Evolutionary conservation across 441 rosid genomes (phyloP), one percentile per base, ranked within the genome.

Genomic region (Cnidoscolus chayamansa): DNA sequence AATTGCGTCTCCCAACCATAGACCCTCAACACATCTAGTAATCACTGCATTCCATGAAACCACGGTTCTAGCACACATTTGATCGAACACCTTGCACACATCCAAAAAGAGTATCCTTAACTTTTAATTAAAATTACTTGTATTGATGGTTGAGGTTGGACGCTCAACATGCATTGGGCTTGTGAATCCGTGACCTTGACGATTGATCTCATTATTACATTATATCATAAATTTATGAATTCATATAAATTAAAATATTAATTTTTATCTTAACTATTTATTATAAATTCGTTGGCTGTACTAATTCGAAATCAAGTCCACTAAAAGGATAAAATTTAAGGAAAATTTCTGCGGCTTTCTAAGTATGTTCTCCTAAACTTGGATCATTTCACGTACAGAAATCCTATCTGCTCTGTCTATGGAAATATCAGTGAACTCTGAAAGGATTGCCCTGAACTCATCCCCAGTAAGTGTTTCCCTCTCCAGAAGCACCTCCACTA

Each of bases 41-140:
- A 93, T 78, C 58, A 91, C 72, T 0, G 89, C 85, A 82, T 93
- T 93, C 96, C 94, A 93, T 11, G 97, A 90, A 63, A 93, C 90
- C 11, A 85, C 82, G 40, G 77, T 87, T 82, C 89, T 90, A 0
- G 64, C 79, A 67, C 78, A 11, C 91, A 93, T 89, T 85, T 84
- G 81, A 48, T 89, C 91, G 82, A 93, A 89, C 89, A 88, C 76
- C 65, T 79, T 79, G 13, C 86, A 37, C 0, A 92, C 90, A 65
- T 82, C 80, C 49, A 37, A 40, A 63, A 86, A 25, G 25, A 25
- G 25, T 25, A 25, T 25, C 25, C 25, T 25, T 25, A 25, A 25
- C 25, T 25, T 25, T 25, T 25, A 25, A 25, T 25, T 25, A 25
- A 25, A 25, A 25, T 25, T 25, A 25, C 25, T 25, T 25, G 25